Evolutionary conservation across 1,284 basidiomycete genomes (phyloP), one percentile per base, ranked within the genome.

Genomic region (Sporisorium scitamineum): DNA sequence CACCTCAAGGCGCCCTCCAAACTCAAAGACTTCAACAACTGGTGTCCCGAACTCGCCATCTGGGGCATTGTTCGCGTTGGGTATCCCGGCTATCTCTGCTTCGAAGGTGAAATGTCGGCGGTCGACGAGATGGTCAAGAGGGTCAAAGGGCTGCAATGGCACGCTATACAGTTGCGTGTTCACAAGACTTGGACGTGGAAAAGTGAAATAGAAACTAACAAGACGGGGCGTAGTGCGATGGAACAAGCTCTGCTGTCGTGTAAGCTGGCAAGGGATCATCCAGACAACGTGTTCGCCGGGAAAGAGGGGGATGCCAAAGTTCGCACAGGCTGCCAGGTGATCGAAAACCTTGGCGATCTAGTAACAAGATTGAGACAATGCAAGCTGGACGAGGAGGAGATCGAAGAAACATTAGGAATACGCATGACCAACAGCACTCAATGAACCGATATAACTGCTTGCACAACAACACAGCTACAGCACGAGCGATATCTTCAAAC

Each of bases 1-100:
- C 79, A 80, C 41, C 71, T 80, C 34, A 76, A 74, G 39, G 76
- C 79, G 3, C 70, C 76, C 2, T 76, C 74, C 11, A 80, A 80
- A 47, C 64, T 76, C 18, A 70, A 73, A 32, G 76, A 80, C 22
- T 67, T 80, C 41, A 62, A 70, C 63, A 61, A 66, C 29, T 79
- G 76, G 74, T 76, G 70, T 60, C 53, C 73, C 13, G 76, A 79
- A 47, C 70, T 79, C 11, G n/a, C 42, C 29, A 14, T 80, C 18
- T 79, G 71, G 67, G 76, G 70, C 9, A 29, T 80, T n/a, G 60
- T 80, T 2, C 76, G 76, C 16, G 55, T 70, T n/a, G 79, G 74
- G 20, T 76, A 67, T 18, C 80, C 80, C 10, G 80, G 80, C 20
- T 81, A 66, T 31, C 71, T 81, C 7, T 70, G 65, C 54, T 81